Percentiles rank a stretch among this genome's conserved stretches.
Evolutionary conservation across 192 early-diverging fungal genomes (phyloP).

Genomic region (Paraglomus brasilianum): DNA sequence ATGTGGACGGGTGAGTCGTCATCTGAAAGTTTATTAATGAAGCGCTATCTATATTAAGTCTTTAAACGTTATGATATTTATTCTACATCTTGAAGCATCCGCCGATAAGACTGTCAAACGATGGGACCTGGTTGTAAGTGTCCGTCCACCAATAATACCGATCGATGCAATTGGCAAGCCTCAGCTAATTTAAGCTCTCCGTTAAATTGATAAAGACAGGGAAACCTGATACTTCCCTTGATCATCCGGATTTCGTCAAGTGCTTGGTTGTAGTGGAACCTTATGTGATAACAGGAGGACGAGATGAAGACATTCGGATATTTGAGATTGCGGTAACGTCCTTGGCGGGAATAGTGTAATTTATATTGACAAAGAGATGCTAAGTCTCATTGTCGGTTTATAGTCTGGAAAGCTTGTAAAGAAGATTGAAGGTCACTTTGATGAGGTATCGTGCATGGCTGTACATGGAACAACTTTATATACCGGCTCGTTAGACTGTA

Average conservation of each 20-base stretch:
- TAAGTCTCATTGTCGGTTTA: neutral
- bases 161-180: no score
- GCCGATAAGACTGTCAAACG: conserved; percentile 88
- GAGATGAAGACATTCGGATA: conserved; percentile 83
- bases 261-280: conserved; percentile 60
- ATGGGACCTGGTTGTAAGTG: conserved; percentile 77
- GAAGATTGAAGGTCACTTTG: conserved; percentile 83
- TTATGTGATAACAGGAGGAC: conserved; percentile 76
- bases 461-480: conserved; percentile 64
- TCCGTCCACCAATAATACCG: no score
- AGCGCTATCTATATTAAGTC: neutral
- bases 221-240: conserved; percentile 66
- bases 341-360: neutral
- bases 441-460: conserved; percentile 76
- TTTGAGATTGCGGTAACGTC: conserved; percentile 82
- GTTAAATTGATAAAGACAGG: conserved; percentile 53
- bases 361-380: neutral
- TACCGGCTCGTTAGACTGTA: conserved; percentile 81
- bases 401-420: conserved; percentile 76
- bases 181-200: neutral
- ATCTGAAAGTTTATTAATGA: neutral
- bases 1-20: conserved; percentile 71
- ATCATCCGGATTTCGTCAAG: conserved; percentile 84
- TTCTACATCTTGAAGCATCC: conserved; percentile 54
- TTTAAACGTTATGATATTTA: conserved; percentile 1